Conservation (phyloP, 148 eudicot genomes). For the Hydrangea macrophylla region DNA sequence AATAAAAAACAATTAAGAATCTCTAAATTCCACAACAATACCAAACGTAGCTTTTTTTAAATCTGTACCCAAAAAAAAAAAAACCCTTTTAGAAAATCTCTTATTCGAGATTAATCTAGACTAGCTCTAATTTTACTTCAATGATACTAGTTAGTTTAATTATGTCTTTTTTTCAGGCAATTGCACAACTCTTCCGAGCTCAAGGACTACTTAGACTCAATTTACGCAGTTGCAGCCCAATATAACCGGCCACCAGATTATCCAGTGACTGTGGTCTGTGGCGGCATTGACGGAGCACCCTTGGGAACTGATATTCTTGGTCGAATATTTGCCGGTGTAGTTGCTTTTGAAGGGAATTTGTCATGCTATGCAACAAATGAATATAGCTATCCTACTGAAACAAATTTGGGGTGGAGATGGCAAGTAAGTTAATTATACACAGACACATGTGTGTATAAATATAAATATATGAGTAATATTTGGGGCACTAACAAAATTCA, state of each 20-base stretch:
- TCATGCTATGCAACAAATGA: slow-evolving; percentile 16
- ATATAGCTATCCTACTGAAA: slow-evolving; percentile 1
- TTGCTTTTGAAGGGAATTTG: slow-evolving; percentile 21
- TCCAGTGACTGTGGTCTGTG: slow-evolving; percentile 34
- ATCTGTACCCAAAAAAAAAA: too few species aligned
- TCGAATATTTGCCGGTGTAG: slow-evolving; percentile 28
- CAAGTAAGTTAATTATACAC: slow-evolving; percentile 35
- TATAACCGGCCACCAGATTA: slow-evolving; percentile 38
- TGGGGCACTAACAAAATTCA: too few species aligned
- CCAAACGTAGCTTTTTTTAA: too few species aligned
- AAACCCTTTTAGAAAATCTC: too few species aligned
- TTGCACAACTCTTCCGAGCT: slow-evolving; percentile 26
- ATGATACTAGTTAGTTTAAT: too few species aligned
- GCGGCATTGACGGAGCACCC: slow-evolving; percentile 37
- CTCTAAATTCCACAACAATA: too few species aligned
- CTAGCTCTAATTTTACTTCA: too few species aligned
- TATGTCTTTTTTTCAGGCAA: slow-evolving; percentile 17
- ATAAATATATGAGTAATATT: too few species aligned
- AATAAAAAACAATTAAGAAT: too few species aligned
- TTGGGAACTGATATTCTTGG: slow-evolving; percentile 24
- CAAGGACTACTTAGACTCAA: slow-evolving; percentile 20
- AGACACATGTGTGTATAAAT: too few species aligned
- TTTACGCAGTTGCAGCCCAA: slow-evolving; percentile 37
- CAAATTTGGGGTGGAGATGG: slow-evolving; percentile 36
- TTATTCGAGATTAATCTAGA: too few species aligned